Base-by-base conservation (phyloP, 768 basidiomycete species). In the Pulveroboletus sp. region DNA sequence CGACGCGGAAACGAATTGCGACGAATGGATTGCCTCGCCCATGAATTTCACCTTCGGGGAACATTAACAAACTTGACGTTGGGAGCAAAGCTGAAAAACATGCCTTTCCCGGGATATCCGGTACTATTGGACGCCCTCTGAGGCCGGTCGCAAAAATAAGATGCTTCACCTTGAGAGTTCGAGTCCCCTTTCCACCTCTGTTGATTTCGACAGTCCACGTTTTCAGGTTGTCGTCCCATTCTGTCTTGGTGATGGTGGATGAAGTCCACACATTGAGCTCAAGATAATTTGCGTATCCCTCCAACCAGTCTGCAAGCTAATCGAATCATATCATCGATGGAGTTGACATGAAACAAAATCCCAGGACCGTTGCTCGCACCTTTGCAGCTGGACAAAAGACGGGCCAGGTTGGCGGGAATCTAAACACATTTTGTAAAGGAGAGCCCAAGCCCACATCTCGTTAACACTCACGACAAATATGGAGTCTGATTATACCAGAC, bases 221-320 rank as follows among this genome's bases (percentile, higher is more conserved):
- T 31, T 69, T 63, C 40, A 64, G 67, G 41, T 57, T 53, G 12
- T 69, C 64, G 56, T 76, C 57, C 64, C 74, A 74, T 0, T 56
- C 56, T 9, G 74, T 65, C 28, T 61, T 68, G n/a, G 56, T 63
- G 17, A 80, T 70, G 14, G 56, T 69, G 0, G 79, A 69, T 0
- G 79, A 76, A 0, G 76, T 80, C 85, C 83, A 86, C 9, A 82
- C 76, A 49, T 83, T 77, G 36, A 87, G 63, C 48, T 86, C 85
- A 31, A 85, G 70, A 3, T 72, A 61, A 5, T 77, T 70, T 0
- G 78, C 82, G 52, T 86, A 87, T 5, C 67, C 69, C 59, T 86
- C 84, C 14, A 86, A 66, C 79, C 81, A 86, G 53, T 81, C 78
- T 2, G 77, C 84, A n/a, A 86, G 72, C 78, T 82, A 44, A 10